phyloP scores from a whole-genome alignment of 768 basidiomycete species.

The Mycena filopes region DNA sequence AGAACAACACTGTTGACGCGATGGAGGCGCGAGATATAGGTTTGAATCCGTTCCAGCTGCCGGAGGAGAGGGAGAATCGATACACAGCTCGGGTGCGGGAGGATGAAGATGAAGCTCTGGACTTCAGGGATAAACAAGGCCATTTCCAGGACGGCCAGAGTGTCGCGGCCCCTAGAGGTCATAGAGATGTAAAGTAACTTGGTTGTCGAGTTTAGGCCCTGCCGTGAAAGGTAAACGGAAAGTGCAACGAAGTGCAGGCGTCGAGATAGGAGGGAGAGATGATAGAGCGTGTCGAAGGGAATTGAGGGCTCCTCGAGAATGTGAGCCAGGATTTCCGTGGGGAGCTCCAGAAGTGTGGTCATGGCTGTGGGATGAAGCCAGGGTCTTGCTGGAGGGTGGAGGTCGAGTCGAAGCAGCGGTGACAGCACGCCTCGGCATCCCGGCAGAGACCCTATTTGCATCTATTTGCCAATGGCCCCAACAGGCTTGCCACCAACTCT shows the following conservation, averaged over 20 bases:
- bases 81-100: conserved; percentile 10
- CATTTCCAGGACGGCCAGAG: not conserved
- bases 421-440: too few relatives aligned
- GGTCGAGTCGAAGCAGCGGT: too few relatives aligned
- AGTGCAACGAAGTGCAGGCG: conserved; percentile 14
- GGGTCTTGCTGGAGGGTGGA: too few relatives aligned
- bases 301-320: not conserved
- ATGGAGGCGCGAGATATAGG: not conserved
- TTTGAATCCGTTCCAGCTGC: not conserved
- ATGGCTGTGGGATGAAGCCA: too few relatives aligned
- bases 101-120: not conserved
- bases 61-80: conserved; percentile 1
- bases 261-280: not conserved
- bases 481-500: too few relatives aligned
- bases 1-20: not conserved
- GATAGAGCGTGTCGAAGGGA: not conserved
- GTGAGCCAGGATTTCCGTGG: not conserved
- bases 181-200: not conserved
- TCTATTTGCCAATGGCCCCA: too few relatives aligned
- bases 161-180: not conserved
- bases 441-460: too few relatives aligned
- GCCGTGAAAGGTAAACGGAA: conserved; percentile 3
- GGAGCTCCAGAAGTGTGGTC: not conserved
- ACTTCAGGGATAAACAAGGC: not conserved
- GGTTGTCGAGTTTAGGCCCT: not conserved